These are phyloP conservation scores for Apiotrichum siamense DNA, from an alignment of 1,284 basidiomycete species.

Conservation along the genomic window DNA sequence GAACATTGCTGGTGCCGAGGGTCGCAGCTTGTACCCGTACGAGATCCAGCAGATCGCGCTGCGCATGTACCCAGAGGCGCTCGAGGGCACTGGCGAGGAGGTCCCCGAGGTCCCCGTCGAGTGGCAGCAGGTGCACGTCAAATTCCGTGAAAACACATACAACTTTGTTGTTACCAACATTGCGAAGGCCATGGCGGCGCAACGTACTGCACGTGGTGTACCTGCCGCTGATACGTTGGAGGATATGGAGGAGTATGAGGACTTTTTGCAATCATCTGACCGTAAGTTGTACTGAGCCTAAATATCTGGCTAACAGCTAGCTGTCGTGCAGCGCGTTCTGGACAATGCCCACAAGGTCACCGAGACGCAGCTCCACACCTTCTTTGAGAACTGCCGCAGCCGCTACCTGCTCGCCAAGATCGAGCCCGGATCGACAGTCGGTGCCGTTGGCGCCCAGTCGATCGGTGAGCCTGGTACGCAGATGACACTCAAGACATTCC, in stretches of 20 bases:
- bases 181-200: conserved; percentile 61
- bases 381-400: conserved; percentile 81
- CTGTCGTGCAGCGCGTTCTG: conserved; percentile 60
- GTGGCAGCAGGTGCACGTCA: conserved; percentile 57
- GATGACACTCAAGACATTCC: conserved; percentile 99
- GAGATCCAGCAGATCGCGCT: conserved; percentile 75
- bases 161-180: conserved; percentile 68
- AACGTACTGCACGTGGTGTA: conserved; percentile 73
- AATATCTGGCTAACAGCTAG: conserved; percentile 13
- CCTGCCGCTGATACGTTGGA: conserved; percentile 61
- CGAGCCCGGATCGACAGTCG: conserved; percentile 94
- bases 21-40: conserved; percentile 72
- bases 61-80: conserved; percentile 45
- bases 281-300: conserved; percentile 13
- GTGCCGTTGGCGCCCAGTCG: conserved; percentile 96
- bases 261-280: conserved; percentile 33
- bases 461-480: conserved; percentile 99
- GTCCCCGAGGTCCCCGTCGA: conserved; percentile 29
- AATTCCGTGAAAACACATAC: conserved; percentile 71
- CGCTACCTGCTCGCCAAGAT: conserved; percentile 92
- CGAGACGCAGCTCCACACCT: conserved; percentile 65
- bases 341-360: conserved; percentile 91
- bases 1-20: conserved; percentile 57
- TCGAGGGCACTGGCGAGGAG: conserved; percentile 4
- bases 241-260: conserved; percentile 56